Evolutionary conservation across 495 filamentous ascomycete species (phyloP).

Genomic region (Apodospora peruviana): DNA sequence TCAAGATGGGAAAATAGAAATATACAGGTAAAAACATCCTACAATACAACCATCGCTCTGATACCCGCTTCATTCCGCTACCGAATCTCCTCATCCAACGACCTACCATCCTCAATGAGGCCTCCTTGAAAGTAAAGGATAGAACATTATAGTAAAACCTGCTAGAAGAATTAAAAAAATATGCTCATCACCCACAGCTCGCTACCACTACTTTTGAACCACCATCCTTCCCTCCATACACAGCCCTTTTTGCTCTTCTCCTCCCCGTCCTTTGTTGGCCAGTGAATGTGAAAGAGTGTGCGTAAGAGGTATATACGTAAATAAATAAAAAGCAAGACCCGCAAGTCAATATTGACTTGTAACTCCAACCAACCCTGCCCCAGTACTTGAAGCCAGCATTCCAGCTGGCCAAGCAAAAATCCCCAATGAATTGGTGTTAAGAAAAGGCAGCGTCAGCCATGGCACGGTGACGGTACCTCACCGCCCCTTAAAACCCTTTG

Average conservation of each 20-base stretch:
- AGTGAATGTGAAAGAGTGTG: too few species aligned
- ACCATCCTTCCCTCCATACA: neutral
- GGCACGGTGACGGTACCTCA: neutral
- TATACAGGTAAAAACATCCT: neutral
- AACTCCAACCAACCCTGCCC: neutral
- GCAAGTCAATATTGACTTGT: neutral
- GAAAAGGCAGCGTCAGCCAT: neutral
- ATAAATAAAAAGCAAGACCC: neutral
- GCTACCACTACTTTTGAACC: neutral
- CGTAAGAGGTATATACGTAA: neutral
- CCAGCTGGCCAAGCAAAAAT: neutral
- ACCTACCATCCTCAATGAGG: too few species aligned
- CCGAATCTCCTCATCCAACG: too few species aligned
- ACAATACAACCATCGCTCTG: too few species aligned
- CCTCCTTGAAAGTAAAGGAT: neutral
- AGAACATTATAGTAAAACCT: neutral
- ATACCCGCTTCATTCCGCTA: too few species aligned
- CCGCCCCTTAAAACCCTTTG: slow-evolving; percentile 33
- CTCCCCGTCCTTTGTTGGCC: too few species aligned
- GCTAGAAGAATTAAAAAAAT: too few species aligned
- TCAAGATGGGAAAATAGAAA: neutral
- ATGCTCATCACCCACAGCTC: neutral
- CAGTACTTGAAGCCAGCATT: neutral
- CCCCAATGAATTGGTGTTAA: neutral
- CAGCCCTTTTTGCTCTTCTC: neutral